phyloP scores from a whole-genome alignment of 306 rosid species.

The Medicago lupulina region DNA sequence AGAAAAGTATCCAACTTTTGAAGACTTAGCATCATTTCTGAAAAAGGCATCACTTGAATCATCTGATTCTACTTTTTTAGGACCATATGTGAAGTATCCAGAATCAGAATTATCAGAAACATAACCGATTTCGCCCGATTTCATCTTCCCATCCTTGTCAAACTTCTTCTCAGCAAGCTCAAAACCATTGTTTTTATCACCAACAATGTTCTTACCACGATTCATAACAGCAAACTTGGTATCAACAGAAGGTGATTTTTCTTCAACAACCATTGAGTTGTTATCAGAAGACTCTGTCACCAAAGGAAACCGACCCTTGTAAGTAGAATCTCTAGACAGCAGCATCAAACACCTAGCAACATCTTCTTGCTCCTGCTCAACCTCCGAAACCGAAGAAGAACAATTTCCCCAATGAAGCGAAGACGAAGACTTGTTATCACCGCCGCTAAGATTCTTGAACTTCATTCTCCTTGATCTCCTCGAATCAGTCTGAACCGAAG shows the following conservation, averaged over 20 bases:
- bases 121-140: neutral
- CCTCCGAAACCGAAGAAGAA: constrained; percentile 60
- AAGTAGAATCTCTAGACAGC: constrained; percentile 54
- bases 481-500: constrained; percentile 50
- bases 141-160: neutral
- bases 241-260: constrained; percentile 55
- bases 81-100: neutral
- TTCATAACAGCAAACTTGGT: neutral
- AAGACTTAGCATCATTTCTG: neutral
- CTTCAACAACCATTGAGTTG: constrained; percentile 67
- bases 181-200: neutral
- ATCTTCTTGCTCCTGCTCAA: constrained; percentile 69
- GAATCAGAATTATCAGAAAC: constrained; percentile 63
- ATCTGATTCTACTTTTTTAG: constrained; percentile 7
- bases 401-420: constrained; percentile 34
- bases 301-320: constrained; percentile 51
- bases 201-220: constrained; percentile 12
- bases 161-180: neutral
- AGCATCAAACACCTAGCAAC: constrained; percentile 79
- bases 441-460: constrained; percentile 40
- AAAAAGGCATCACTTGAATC: neutral
- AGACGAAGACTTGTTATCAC: neutral
- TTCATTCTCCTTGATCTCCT: constrained; percentile 57
- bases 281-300: constrained; percentile 73
- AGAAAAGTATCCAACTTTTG: neutral